Base-by-base conservation (phyloP, 768 basidiomycete species). In the Trametes cinnabarina region DNA sequence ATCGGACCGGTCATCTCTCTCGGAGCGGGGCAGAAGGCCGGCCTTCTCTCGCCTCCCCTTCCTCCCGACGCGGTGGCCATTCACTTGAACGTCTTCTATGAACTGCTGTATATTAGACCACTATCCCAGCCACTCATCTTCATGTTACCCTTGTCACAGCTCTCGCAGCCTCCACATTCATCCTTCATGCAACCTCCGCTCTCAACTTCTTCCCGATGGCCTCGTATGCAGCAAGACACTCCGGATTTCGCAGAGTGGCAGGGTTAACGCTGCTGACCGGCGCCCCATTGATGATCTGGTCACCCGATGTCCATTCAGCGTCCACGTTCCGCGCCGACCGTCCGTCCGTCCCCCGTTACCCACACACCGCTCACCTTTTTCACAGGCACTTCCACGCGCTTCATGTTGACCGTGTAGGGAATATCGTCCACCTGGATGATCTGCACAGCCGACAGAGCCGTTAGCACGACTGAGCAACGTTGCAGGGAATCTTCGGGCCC, bases 331-430 rank as follows among this genome's bases (percentile, higher is more conserved):
- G 30, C 48, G 42, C 47, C 46, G 28, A 39, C 26, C 34, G 47
- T 37, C 47, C 47, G 47, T 20, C 49, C 15, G 20, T 37, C 44
- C 20, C 39, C 30, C 17, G 37, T 23, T 30, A 14, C 52, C n/a
- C 25, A 20, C 46, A 28, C 46, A 26, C 32, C 20, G 51, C 71
- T 63, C 11, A 84, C 85, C 82, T 88, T 90, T 71, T 87, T 88
- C 37, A 89, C 84, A 11, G 86, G 78, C 9, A 90, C 87, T 70
- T 92, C 90, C 44, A 92, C 88, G 41, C 86, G 81, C 68, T 92
- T 93, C 34, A 86, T 86, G 62, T 90, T 92, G 59, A 92, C 72
- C 20, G 90, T 93, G 67, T 91, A 87, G 4, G 89, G 89, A 15
- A 92, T 79, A 69, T 90, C 88, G 9, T 71, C 61, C 15, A 84